Percentiles rank a stretch among this genome's conserved stretches.
phyloP scores from a whole-genome alignment of 495 filamentous ascomycete genomes.

The Aspergillus avenaceus region DNA sequence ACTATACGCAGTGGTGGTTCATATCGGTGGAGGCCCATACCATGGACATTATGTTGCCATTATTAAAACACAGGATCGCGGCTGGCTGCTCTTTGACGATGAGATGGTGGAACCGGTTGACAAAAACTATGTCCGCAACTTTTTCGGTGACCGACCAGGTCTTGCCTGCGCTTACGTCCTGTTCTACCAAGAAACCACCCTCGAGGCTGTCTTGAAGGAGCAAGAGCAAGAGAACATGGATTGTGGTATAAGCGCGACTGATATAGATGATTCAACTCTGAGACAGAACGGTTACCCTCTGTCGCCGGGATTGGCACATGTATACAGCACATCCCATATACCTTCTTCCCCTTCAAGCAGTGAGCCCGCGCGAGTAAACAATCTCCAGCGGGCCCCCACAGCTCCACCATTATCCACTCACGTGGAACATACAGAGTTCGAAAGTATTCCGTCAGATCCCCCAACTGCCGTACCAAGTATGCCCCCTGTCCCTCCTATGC shows the following conservation, averaged over 20 bases:
- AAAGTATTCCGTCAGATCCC: constrained; percentile 14
- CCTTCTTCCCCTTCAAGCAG: constrained; percentile 36
- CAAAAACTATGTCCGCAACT: constrained; percentile 93
- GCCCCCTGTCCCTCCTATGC: constrained; percentile 36
- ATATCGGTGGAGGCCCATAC: constrained; percentile 96
- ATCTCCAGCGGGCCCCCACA: constrained; percentile 57
- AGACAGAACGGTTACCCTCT: constrained; percentile 39
- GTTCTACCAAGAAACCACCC: constrained; percentile 95
- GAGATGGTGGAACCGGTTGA: constrained; percentile 98
- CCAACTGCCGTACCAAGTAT: constrained; percentile 5
- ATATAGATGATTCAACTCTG: constrained; percentile 50
- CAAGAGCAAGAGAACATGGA: constrained; percentile 76
- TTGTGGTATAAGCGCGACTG: constrained; percentile 38
- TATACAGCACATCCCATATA: constrained; percentile 37
- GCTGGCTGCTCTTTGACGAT: constrained; percentile 96
- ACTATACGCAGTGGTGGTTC: constrained; percentile 96
- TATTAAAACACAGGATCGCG: constrained; percentile 93
- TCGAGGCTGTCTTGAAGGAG: constrained; percentile 80
- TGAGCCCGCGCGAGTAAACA: constrained; percentile 48
- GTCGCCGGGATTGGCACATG: constrained; percentile 31
- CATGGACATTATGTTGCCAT: constrained; percentile 97
- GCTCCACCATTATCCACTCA: constrained; percentile 48
- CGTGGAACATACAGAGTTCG: constrained; percentile 27
- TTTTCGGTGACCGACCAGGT: constrained; percentile 90
- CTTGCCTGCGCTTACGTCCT: constrained; percentile 94